Evolutionary conservation across 2,329 filamentous ascomycete species (phyloP), one percentile per base, ranked within the genome.

Genomic region (Cadophora sp.): DNA sequence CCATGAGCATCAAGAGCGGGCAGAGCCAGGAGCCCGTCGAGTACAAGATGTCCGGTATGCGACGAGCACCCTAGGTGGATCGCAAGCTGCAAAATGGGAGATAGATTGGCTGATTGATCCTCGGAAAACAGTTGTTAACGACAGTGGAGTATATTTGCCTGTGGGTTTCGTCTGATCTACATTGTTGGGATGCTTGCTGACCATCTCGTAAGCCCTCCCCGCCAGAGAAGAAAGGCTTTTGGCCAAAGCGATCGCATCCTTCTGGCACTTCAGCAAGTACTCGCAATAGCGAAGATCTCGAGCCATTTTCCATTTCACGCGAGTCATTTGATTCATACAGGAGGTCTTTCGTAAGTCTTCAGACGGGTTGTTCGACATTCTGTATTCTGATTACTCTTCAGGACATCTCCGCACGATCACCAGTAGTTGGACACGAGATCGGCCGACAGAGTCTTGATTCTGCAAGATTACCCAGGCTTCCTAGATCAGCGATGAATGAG

Each of bases 241-340:
- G 94, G 94, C 84, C 84, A 30, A 83, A 83, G 72, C 71, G 73
- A 39, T 73, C 75, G 81, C 83, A 87, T 65, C 76, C 80, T 14
- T 84, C 85, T 11, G 82, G 85, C 65, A 81, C 81, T 51, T 89
- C 87, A 5, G 83, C 81, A 71, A 84, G 87, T 71, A 85, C 82
- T 39, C 80, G 81, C 64, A 88, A 85, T 76, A 87, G 91, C 73
- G 83, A 92, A 67, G 93, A 97, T 69, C 94, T 94, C 73, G 95
- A 98, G 77, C 94, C 91, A 16, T 98, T 98, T 78, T 93, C 91
- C 70, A 98, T 98, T 78, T 97, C 94, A 45, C 88, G 95, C 75
- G 96, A 98, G 81, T 97, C 94, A 1, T 98, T 98, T 76, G 96
- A 98, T 78, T 97, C 94, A 3, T 98, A 98, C 81, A 87, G 96